Conservation (phyloP, 2,329 filamentous ascomycete genomes). For the Trichophyton schoenleinii region DNA sequence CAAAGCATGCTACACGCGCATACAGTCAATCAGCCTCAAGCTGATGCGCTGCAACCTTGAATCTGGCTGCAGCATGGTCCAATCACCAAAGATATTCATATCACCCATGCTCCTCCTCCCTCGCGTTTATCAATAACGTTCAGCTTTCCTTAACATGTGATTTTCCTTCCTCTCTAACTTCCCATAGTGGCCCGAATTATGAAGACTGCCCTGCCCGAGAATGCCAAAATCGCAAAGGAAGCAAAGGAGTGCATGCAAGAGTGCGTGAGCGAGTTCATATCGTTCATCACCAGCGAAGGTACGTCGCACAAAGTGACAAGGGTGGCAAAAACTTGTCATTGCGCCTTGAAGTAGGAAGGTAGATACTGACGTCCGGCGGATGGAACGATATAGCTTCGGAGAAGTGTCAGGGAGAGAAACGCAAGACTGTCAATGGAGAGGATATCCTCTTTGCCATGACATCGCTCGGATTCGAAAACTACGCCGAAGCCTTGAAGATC, state of each 20-base stretch:
- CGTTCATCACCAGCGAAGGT: slow-evolving; percentile 99
- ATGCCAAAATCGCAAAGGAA: slow-evolving; percentile 97
- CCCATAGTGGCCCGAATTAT: slow-evolving; percentile 94
- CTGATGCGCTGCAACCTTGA: not conserved
- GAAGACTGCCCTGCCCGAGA: slow-evolving; percentile 94
- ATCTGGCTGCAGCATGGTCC: not conserved
- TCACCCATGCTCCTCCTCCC: not conserved
- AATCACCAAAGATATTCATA: not conserved
- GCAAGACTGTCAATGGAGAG: slow-evolving; percentile 97
- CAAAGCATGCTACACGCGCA: not conserved
- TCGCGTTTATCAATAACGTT: not conserved
- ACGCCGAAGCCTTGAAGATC: slow-evolving; percentile 93
- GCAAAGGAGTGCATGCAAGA: slow-evolving; percentile 99
- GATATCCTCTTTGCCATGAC: slow-evolving; percentile 99
- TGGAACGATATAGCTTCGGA: slow-evolving; percentile 62
- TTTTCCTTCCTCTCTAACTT: not conserved
- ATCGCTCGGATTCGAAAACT: slow-evolving; percentile 96
- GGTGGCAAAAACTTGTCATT: not conserved
- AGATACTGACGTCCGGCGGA: not conserved
- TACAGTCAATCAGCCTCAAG: not conserved
- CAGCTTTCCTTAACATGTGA: not conserved
- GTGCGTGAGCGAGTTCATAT: slow-evolving; percentile 99
- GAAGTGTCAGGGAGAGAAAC: slow-evolving; percentile 98
- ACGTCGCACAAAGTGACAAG: slow-evolving; percentile 25
- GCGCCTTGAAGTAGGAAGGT: too few relatives aligned